phyloP scores from a whole-genome alignment of 768 basidiomycete genomes.

The Panaeolus papilionaceus region DNA sequence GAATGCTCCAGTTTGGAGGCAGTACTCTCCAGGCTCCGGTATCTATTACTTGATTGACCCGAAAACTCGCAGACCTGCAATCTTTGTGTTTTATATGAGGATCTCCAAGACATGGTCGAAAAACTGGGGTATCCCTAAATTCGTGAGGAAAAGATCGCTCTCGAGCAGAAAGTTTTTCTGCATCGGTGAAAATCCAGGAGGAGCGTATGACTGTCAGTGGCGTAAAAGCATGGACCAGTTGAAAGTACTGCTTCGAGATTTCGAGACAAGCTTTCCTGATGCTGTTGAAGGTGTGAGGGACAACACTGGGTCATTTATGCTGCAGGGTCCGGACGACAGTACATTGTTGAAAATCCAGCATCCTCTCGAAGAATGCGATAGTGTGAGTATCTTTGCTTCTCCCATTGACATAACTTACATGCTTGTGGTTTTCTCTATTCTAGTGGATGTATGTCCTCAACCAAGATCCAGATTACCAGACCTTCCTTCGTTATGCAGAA shows the following conservation, averaged over 20 bases:
- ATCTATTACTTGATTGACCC: neutral
- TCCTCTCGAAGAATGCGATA: neutral
- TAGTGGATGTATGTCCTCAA: neutral
- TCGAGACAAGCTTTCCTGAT: neutral
- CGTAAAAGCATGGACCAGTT: neutral
- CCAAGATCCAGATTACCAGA: neutral
- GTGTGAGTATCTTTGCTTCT: neutral
- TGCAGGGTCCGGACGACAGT: neutral
- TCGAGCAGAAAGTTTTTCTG: neutral
- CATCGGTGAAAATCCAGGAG: conserved; percentile 1
- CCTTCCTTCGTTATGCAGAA: neutral
- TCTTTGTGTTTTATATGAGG: neutral
- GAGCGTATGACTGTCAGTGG: neutral
- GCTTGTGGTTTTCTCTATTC: neutral
- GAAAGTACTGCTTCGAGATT: neutral
- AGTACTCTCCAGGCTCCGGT: neutral
- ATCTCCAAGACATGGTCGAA: neutral
- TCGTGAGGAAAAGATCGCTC: neutral
- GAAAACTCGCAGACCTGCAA: neutral
- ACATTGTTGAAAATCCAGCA: neutral
- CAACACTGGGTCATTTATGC: neutral
- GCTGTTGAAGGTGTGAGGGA: neutral
- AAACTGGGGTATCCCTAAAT: neutral
- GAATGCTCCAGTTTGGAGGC: neutral
- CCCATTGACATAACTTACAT: neutral